A percentile compares a stretch with the other conserved stretches of the same genome.
Evolutionary conservation across 352 stramenopile species (phyloP).

Genomic region (Phytophthora pistaciae): DNA sequence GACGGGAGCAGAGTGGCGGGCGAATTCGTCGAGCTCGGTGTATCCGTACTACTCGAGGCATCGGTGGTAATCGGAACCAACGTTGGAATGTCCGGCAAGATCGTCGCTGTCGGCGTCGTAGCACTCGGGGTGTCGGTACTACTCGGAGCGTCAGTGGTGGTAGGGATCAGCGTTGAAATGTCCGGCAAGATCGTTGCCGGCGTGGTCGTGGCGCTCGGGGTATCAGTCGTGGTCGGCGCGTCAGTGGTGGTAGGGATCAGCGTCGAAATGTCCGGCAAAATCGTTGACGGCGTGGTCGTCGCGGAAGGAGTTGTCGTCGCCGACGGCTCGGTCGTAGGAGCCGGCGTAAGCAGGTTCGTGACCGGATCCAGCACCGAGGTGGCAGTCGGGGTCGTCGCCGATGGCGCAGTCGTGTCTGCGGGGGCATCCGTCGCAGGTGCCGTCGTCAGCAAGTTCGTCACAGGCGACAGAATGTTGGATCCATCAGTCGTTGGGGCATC

Average conservation of each 20-base stretch:
- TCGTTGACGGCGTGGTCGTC: conserved; percentile 15
- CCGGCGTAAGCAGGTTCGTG: conserved; percentile 17
- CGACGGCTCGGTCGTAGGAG: conserved; percentile 14
- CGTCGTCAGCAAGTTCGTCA: conserved; percentile 11
- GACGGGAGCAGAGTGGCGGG: conserved; percentile 6
- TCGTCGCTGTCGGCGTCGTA: conserved; percentile 24
- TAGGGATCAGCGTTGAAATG: conserved; percentile 19
- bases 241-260: conserved; percentile 7
- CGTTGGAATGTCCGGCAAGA: conserved; percentile 5
- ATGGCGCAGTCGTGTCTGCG: conserved; percentile 17
- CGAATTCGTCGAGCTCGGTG: conserved; percentile 9
- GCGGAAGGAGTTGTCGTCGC: conserved; percentile 18
- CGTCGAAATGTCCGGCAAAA: conserved; percentile 23
- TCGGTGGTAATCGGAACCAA: conserved; percentile 8
- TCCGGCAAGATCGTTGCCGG: conserved; percentile 22
- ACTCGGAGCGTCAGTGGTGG: not conserved
- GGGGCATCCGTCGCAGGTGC: conserved; percentile 8
- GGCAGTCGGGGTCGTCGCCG: conserved; percentile 17
- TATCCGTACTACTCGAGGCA: conserved; percentile 2
- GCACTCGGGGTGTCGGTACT: not conserved
- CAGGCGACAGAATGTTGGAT: conserved; percentile 6
- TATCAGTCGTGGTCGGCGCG: too few species aligned
- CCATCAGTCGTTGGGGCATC: conserved; percentile 5
- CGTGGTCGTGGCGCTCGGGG: conserved; percentile 4
- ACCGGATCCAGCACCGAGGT: conserved; percentile 12